phyloP scores from a whole-genome alignment of 306 rosid species.

The Casuarina glauca region DNA sequence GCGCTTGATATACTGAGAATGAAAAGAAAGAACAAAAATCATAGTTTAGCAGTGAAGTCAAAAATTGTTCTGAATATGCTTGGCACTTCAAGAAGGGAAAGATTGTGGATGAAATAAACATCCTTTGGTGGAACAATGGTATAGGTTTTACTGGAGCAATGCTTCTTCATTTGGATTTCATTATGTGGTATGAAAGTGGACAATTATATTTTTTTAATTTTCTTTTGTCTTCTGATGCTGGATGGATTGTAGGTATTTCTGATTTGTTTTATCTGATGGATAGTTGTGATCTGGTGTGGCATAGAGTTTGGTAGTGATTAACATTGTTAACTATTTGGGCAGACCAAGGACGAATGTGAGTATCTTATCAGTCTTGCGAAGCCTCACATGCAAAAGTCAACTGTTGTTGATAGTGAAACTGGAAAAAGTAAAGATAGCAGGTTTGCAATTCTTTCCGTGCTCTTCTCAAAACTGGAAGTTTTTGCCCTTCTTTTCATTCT shows the following conservation, averaged over 20 bases:
- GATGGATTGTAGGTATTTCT: constrained; percentile 1
- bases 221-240: neutral
- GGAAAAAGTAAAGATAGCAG: constrained; percentile 99
- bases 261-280: constrained; percentile 7
- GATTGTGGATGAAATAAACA: neutral
- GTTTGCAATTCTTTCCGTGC: constrained; percentile 37
- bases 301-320: constrained; percentile 29
- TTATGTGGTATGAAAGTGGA: too few relatives aligned
- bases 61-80: neutral
- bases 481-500: neutral
- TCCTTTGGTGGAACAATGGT: neutral
- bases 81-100: neutral
- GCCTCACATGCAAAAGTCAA: constrained; percentile 81
- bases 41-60: neutral
- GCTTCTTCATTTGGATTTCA: too few relatives aligned
- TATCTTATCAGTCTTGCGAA: constrained; percentile 74
- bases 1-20: neutral
- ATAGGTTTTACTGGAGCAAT: neutral
- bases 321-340: constrained; percentile 39
- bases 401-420: constrained; percentile 87
- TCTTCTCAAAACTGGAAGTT: constrained; percentile 21
- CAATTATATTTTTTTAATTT: too few relatives aligned
- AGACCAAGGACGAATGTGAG: constrained; percentile 88
- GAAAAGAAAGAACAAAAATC: neutral
- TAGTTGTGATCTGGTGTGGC: neutral